Percentiles rank a stretch among this genome's conserved stretches.
phyloP scores from a whole-genome alignment of 345 rosid genomes.

The Lumnitzera littorea region DNA sequence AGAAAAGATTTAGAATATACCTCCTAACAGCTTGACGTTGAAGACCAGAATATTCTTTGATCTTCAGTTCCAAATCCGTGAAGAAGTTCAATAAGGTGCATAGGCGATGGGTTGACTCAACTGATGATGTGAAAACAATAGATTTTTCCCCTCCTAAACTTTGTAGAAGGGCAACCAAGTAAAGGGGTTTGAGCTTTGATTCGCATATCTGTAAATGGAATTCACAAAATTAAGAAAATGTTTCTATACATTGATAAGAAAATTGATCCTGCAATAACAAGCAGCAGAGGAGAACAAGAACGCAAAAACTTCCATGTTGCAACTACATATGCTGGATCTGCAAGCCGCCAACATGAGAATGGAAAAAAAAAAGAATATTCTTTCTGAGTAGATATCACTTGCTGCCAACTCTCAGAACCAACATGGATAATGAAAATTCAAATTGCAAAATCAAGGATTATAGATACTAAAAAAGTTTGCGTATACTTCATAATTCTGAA shows the following conservation, averaged over 20 bases:
- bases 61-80: conserved; percentile 58
- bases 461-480: too few species aligned
- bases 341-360: too few species aligned
- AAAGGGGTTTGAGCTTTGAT: conserved; percentile 67
- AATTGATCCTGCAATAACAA: too few species aligned
- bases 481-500: too few species aligned
- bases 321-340: too few species aligned
- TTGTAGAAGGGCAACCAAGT: conserved; percentile 72
- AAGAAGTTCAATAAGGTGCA: conserved; percentile 74
- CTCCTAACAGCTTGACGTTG: conserved; percentile 75
- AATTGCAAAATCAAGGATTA: too few species aligned
- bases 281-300: too few species aligned
- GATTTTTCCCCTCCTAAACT: conserved; percentile 66
- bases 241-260: background rate
- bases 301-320: too few species aligned
- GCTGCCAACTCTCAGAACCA: too few species aligned
- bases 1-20: conserved; percentile 25
- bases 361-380: too few species aligned
- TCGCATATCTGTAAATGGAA: conserved; percentile 54
- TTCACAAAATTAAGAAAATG: background rate
- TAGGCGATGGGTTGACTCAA: conserved; percentile 78
- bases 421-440: too few species aligned
- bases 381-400: too few species aligned
- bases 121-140: conserved; percentile 83
- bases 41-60: conserved; percentile 84